Conservation (phyloP, 345 rosid species). For the Citrus sp. region DNA sequence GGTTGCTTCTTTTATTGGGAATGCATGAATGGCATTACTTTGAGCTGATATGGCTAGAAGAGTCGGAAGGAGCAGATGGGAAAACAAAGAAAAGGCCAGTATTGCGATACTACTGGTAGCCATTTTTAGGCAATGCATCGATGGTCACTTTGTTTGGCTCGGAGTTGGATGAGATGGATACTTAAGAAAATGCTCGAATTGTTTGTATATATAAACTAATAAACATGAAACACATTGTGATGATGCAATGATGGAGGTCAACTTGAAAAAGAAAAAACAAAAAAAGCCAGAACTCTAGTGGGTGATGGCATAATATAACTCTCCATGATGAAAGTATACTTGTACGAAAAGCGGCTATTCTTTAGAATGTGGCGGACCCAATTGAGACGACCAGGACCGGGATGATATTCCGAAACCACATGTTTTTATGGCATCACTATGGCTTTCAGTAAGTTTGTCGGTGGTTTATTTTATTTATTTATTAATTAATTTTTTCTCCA, state of each 20-base stretch:
- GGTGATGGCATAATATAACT: background rate
- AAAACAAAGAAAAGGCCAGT: background rate
- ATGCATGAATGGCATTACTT: background rate
- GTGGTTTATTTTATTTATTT: too few relatives aligned
- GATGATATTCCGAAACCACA: too few relatives aligned
- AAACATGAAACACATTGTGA: background rate
- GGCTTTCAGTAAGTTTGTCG: too few relatives aligned
- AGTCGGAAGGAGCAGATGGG: background rate
- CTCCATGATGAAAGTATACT: background rate
- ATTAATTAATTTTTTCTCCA: fast-evolving
- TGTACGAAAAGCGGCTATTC: background rate
- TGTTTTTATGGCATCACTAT: too few relatives aligned
- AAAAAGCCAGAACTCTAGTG: background rate
- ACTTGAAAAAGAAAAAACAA: background rate
- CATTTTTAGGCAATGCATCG: background rate
- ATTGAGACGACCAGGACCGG: background rate
- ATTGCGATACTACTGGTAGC: background rate
- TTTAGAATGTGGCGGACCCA: background rate
- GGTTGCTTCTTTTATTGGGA: background rate
- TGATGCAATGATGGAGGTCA: background rate
- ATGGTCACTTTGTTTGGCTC: too few relatives aligned
- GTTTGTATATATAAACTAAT: background rate
- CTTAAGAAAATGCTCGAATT: background rate
- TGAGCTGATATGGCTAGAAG: background rate
- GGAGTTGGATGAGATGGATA: background rate